Conservation (phyloP, 805 yeast species). For the Candida sithepensis region DNA sequence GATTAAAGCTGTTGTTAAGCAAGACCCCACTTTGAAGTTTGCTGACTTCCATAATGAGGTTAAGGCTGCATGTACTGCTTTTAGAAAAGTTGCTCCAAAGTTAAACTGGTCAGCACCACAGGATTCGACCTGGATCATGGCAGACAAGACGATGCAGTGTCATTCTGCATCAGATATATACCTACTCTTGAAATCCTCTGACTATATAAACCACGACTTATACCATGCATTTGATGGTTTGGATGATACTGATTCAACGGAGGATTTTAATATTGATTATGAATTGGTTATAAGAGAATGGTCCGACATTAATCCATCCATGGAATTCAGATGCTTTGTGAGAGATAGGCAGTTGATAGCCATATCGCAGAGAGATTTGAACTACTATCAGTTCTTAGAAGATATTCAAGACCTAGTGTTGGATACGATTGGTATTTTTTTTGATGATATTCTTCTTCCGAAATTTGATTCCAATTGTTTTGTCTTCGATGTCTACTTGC, state of each 20-base stretch:
- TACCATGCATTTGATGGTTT: conserved; percentile 59
- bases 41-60: conserved; percentile 57
- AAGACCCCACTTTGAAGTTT: conserved; percentile 49
- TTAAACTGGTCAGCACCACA: conserved; percentile 97
- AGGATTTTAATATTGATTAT: conserved; percentile 31
- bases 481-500: conserved; percentile 80
- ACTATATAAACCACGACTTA: conserved; percentile 82
- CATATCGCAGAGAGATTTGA: conserved; percentile 81
- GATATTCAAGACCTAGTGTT: conserved; percentile 46
- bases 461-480: conserved; percentile 53
- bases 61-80: conserved; percentile 38
- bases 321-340: conserved; percentile 88
- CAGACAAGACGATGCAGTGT: conserved; percentile 75
- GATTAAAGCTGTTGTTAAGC: conserved; percentile 4
- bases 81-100: conserved; percentile 76
- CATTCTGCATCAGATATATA: conserved; percentile 70
- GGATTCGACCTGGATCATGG: conserved; percentile 89
- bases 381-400: conserved; percentile 69
- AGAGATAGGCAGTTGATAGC: conserved; percentile 61
- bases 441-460: conserved; percentile 42
- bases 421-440: conserved; percentile 50
- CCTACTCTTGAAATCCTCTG: conserved; percentile 78
- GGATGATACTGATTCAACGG: conserved; percentile 29
- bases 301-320: conserved; percentile 80
- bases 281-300: conserved; percentile 81